Conservation (phyloP, 345 rosid genomes). For the Hibiscus trionum region DNA sequence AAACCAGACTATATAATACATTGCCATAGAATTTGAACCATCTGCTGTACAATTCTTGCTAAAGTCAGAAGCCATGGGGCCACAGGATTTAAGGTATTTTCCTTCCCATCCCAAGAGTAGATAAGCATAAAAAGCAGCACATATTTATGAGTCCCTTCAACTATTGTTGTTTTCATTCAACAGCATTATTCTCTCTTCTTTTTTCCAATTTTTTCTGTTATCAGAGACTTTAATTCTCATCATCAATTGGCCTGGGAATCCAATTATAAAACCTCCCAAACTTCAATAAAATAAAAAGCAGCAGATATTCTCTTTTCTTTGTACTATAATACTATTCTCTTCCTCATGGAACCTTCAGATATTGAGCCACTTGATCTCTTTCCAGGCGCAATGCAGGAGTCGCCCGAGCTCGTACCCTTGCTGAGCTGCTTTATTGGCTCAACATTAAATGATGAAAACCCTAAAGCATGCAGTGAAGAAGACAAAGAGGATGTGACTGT, state of each 20-base stretch:
- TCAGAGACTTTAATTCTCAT: conserved; percentile 1
- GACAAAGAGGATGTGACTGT: conserved; percentile 42
- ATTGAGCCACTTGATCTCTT: conserved; percentile 44
- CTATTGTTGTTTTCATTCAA: conserved; percentile 67
- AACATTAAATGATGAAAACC: conserved; percentile 17
- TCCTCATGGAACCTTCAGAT: conserved; percentile 30
- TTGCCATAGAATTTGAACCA: conserved; percentile 43
- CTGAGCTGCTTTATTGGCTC: conserved; percentile 20
- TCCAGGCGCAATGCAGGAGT: conserved; percentile 21
- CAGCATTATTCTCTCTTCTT: conserved; percentile 47
- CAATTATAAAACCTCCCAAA: conserved; percentile 23
- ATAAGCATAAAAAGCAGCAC: conserved; percentile 42
- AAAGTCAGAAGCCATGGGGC: conserved; percentile 40
- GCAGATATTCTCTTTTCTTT: background rate
- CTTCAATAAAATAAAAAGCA: background rate
- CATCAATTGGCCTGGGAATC: conserved; percentile 10
- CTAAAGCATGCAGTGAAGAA: conserved; percentile 19
- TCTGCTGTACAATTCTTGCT: conserved; percentile 53
- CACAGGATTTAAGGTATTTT: conserved; percentile 56
- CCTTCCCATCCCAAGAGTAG: conserved; percentile 41
- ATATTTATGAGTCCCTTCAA: conserved; percentile 45
- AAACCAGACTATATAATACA: conserved; percentile 24
- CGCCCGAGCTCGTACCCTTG: conserved; percentile 21
- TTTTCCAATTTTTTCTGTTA: conserved; percentile 19
- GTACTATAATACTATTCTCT: background rate